Base-by-base conservation (phyloP, 495 filamentous ascomycete genomes). In the Aspergillus homomorphus region DNA sequence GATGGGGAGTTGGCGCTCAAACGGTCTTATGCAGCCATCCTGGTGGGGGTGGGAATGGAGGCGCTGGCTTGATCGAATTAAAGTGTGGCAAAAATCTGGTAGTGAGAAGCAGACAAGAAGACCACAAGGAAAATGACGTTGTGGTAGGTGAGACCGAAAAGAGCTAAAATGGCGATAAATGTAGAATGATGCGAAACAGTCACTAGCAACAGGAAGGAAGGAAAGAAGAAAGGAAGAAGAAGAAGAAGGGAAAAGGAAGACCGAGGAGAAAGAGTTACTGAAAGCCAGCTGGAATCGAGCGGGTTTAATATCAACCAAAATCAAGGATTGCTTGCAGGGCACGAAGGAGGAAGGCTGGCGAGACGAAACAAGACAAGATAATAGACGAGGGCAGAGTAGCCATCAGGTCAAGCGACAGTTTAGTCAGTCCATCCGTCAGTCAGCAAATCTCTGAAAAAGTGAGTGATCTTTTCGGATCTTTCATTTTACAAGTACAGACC, bases 71-170 rank as follows among this genome's bases (percentile, higher is more conserved):
- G 46, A 24, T 26, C 18, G 33, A 21, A 44, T 51, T 45, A 58
- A 51, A 49, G 56, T 58, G 56, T 58, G 56, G 56, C 56, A 18
- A 51, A 51, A 28, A 33, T 19, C 21, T 56, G 19, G 15, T 41
- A 23, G 28, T 33, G 23, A 26, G 23, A 46, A 24, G 23, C 19
- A 2, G n/a, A 42, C 23, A 54, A 28, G 14, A 46, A 24, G 23
- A 21, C 2, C 26, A 42, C 23, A 54, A 28, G 14, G 41, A 22
- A 45, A 12, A 16, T 22, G 26, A 19, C 26, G 44, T 26, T 18
- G 44, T 33, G 41, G 16, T 30, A 41, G 23, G 26, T 24, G 43
- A 44, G 26, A 21, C 28, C 14, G 28, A 18, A 43, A 20, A 10
- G 46, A 26, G 30, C 19, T 18, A 21, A 41, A 22, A 45, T 44